Base-by-base conservation (phyloP, 495 filamentous ascomycete genomes). In the Xylaria sp. region DNA sequence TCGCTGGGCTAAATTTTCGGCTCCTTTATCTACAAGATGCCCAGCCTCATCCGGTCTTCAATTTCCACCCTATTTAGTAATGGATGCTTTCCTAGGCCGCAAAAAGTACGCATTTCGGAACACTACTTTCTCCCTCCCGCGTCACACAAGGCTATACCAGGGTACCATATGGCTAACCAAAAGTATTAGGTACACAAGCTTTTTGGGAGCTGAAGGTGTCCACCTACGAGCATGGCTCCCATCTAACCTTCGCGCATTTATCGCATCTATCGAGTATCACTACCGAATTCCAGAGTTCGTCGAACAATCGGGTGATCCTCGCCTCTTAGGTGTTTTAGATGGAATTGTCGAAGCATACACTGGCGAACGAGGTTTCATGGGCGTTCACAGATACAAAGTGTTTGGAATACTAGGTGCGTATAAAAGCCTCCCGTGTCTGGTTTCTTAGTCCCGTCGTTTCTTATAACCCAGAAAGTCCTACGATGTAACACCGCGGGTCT, bases 391-490 rank as follows among this genome's bases (percentile, higher is more conserved):
- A 57, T 86, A 86, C 71, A 87, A 86, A 73, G 85, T 86, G 14
- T 86, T 85, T 66, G 85, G 84, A n/a, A 83, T 87, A 61, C 80
- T 86, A 1, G n/a, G n/a, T n/a, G n/a, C n/a, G n/a, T n/a, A n/a
- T n/a, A n/a, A n/a, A n/a, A n/a, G n/a, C n/a, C n/a, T n/a, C n/a
- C n/a, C n/a, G n/a, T n/a, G n/a, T n/a, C n/a, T n/a, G n/a, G n/a
- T n/a, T n/a, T n/a, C n/a, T n/a, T n/a, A n/a, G n/a, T n/a, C n/a
- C n/a, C n/a, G n/a, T n/a, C n/a, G n/a, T n/a, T n/a, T n/a, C n/a
- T n/a, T n/a, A n/a, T n/a, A n/a, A n/a, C n/a, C n/a, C n/a, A n/a
- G n/a, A n/a, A n/a, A n/a, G n/a, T n/a, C n/a, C n/a, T n/a, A n/a
- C n/a, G n/a, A n/a, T n/a, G n/a, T n/a, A n/a, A n/a, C n/a, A n/a